Evolutionary conservation across 2,329 filamentous ascomycete species (phyloP), one percentile per base, ranked within the genome.

Genomic region (Epichloe sylvatica): DNA sequence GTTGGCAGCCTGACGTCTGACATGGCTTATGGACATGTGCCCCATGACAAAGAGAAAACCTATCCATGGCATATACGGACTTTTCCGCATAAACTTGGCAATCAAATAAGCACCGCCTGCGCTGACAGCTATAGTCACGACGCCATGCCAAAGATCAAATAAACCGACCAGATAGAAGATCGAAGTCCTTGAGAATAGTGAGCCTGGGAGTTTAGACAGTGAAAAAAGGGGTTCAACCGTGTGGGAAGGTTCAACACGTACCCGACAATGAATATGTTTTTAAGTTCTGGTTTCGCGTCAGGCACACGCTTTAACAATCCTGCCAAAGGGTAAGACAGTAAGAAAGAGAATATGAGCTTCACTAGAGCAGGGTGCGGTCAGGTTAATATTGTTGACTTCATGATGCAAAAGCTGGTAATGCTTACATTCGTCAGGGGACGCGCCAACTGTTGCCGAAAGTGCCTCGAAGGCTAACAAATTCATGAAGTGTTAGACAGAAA

Each of bases 51-150:
- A 96, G 46, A 87, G 73, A 66, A 98, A 98, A 52, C 82, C 89
- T 46, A 96, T 75, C 92, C 92, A 98, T 70, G 92, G 92, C 92
- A 98, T 98, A 63, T 91, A 86, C 0, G 88, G 87, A 19, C 88
- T 90, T 36, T 65, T 67, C 56, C 88, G 78, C 42, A 97, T 72
- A 63, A 82, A 90, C 56, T 84, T 80, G 47, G 91, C 85, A 57
- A 98, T 92, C 55, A 76, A 72, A 63, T 96, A 98, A 46, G 86
- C 80, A 46, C 81, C 90, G 17, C 76, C 78, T 1, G 91, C 81
- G 62, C 86, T 89, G 62, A 94, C 81, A 51, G 85, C 64, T 38
- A 98, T 70, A 2, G 90, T 95, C 38, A 78, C 76, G 13, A 94
- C 68, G 50, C 92, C 94, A 65, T 70, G 73, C 90, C 91, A 97